Conservation (phyloP, 352 stramenopile genomes). For the Phytophthora pisi region DNA sequence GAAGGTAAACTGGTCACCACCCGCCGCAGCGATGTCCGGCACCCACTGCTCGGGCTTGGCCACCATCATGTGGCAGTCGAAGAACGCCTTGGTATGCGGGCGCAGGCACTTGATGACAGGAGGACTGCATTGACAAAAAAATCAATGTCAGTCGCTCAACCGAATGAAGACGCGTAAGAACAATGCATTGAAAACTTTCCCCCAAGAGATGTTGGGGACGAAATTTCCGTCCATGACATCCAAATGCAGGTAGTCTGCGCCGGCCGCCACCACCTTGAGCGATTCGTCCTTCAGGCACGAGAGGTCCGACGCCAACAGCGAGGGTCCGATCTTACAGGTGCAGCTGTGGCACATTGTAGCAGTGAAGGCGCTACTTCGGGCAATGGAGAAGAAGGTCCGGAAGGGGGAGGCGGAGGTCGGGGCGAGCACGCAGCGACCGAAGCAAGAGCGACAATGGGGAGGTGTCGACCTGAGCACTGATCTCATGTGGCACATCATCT, state of each 20-base stretch:
- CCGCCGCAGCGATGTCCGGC: conserved; percentile 93
- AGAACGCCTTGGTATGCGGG: conserved; percentile 88
- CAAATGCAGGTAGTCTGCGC: conserved; percentile 96
- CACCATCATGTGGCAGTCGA: conserved; percentile 99
- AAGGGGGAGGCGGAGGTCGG: neutral
- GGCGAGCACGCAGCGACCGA: conserved; percentile 5
- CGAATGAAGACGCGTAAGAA: too few relatives aligned
- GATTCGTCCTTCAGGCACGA: conserved; percentile 93
- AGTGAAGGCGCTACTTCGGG: neutral
- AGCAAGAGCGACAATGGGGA: conserved; percentile 8
- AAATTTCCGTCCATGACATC: conserved; percentile 99
- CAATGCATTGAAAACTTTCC: conserved; percentile 21
- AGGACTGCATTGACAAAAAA: conserved; percentile 28
- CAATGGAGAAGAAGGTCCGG: neutral
- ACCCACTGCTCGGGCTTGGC: conserved; percentile 96
- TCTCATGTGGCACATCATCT: conserved; percentile 26
- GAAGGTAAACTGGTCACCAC: conserved; percentile 96
- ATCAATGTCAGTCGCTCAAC: too few relatives aligned
- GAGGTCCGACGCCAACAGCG: conserved; percentile 94
- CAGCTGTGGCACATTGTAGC: conserved; percentile 80
- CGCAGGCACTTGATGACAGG: conserved; percentile 95
- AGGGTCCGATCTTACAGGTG: conserved; percentile 92
- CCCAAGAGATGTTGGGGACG: conserved; percentile 97
- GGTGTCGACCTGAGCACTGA: conserved; percentile 6
- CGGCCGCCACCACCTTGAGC: conserved; percentile 87